Percentiles rank a stretch among this genome's conserved stretches.
Evolutionary conservation across 768 basidiomycete species (phyloP).

Genomic region (Kwoniella sp.): DNA sequence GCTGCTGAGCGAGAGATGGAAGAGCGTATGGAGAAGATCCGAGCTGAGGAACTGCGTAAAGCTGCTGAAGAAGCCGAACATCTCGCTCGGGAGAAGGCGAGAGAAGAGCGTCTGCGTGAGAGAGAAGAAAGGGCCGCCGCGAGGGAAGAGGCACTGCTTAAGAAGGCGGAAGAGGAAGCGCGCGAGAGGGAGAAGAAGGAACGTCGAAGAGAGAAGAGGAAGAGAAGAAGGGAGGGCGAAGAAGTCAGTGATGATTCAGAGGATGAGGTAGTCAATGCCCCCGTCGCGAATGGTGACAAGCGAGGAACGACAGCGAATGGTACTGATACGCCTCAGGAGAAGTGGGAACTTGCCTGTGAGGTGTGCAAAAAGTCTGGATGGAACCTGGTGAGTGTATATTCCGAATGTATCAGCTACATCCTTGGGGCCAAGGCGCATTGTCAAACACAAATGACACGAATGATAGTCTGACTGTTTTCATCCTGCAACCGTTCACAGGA

Average conservation of each 20-base stretch:
- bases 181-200: conserved; percentile 46
- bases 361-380: conserved; percentile 72
- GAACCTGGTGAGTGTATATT: conserved; percentile 65
- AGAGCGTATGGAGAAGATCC: conserved; percentile 51
- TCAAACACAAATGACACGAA: no score
- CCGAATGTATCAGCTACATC: not conserved
- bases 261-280: conserved; percentile 12
- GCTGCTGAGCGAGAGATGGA: conserved; percentile 58
- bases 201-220: conserved; percentile 35
- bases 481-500: conserved; percentile 64
- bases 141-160: conserved; percentile 54
- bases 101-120: conserved; percentile 52
- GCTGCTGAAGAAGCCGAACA: conserved; percentile 35
- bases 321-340: conserved; percentile 55
- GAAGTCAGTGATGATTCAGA: conserved; percentile 25
- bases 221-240: conserved; percentile 38
- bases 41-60: conserved; percentile 41
- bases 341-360: conserved; percentile 88
- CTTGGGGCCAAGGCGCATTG: no score
- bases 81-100: conserved; percentile 38
- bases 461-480: conserved; percentile 15
- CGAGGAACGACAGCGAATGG: conserved; percentile 12
- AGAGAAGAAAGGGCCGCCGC: conserved; percentile 47
- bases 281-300: not conserved
- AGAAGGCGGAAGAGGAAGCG: conserved; percentile 42